Evolutionary conservation across 768 basidiomycete species (phyloP), one percentile per base, ranked within the genome.

Genomic region (Grammothele lineata): DNA sequence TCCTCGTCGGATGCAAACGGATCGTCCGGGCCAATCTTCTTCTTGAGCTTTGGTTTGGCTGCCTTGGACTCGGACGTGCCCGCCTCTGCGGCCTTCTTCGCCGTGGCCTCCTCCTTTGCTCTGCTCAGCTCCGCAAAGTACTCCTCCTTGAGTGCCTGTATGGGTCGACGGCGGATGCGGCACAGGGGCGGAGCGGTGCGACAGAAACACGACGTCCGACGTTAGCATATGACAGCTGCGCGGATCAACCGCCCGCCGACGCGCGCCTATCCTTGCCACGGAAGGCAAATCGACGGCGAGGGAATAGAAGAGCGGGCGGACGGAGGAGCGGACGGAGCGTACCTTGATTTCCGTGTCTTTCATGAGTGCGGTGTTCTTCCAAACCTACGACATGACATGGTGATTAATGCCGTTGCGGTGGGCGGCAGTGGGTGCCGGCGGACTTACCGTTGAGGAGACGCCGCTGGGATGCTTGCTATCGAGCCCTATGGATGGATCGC

Each of bases 391-490:
- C 18, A 36, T 53, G 34, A 41, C 18, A n/a, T n/a, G n/a, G 18
- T 23, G 50, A 40, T 44, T 17, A 48, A 23, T 10, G 21, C 12
- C 15, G 41, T 18, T 46, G 25, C 47, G 27, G 27, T 30, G 27
- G n/a, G n/a, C n/a, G n/a, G n/a, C n/a, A n/a, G n/a, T 44, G 14
- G 43, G 43, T 19, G 26, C n/a, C 38, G 37, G 19, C 8, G 21
- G 12, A 62, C 73, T 37, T 47, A 84, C 86, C 50, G 86, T 87
- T 19, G 86, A 82, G 33, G 73, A 76, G 41, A 89, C 73, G 7
- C 85, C 83, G 58, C 84, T 86, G 0, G 80, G 62, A 59, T 88
- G 87, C 58, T 89, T 89, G 63, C 85, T 87, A 54, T 87, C 83
- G 46, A 89, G 66, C 1, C 82, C 84, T 80, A 56, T n/a, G n/a